Evolutionary conservation across 768 basidiomycete genomes (phyloP), one percentile per base, ranked within the genome.

Genomic region (Rubroboletus satanas): DNA sequence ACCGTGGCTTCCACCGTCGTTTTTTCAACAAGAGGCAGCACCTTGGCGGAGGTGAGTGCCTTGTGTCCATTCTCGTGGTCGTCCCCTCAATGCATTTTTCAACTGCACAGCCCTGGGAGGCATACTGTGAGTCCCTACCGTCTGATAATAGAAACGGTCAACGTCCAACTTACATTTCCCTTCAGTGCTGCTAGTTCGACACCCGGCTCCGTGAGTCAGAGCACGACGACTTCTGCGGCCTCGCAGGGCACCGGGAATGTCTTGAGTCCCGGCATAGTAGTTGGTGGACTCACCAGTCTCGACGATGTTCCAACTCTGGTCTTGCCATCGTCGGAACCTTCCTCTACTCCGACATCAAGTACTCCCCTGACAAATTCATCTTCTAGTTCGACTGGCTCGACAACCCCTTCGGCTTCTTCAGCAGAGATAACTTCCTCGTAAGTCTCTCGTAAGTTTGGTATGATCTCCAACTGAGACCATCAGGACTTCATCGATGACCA

Each of bases 301-400:
- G 23, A 43, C 65, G 41, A 29, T 46, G 18, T 46, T 23, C 12
- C 69, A 26, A 41, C 64, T 21, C 7, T 18, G 9, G 2, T 49
- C 45, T n/a, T 46, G 37, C 35, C 65, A 41, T 48, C 67, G 61
- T 65, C 51, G 50, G 57, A 49, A 42, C 35, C 56, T 62, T 58
- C 58, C 26, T 48, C 66, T 49, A n/a, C 49, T 43, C 23, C 53
- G 45, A 21, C 55, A 44, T 45, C 60, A 35, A 71, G 48, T 29
- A 44, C 46, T 14, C 35, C 63, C 46, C 54, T 66, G 37, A 70
- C 68, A 7, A 28, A 1, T 51, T 49, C 66, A 31, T 46, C 57
- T 59, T 62, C 60, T 64, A 64, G 68, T 54, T 62, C 64, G 57
- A 55, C 66, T 47, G 62, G 66, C 47, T 60, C 68, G 61, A 62